Evolutionary conservation across 306 rosid genomes (phyloP).

Genomic region (Cucurbita maxima): DNA sequence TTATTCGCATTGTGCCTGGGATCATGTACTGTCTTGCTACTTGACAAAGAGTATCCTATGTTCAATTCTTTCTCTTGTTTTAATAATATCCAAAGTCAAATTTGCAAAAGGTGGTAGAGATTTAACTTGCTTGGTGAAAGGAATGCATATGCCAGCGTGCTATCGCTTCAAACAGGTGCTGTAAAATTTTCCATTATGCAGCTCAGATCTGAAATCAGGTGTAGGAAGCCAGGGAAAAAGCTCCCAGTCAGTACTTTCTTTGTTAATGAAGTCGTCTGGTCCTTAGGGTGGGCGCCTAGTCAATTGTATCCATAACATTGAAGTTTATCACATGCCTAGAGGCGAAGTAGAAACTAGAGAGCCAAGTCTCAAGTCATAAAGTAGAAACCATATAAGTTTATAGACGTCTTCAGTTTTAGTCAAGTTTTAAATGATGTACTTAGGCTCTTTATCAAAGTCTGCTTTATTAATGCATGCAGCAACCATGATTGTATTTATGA

Average conservation of each 20-base stretch:
- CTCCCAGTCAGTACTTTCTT: too few relatives aligned
- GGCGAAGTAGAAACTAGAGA: neutral
- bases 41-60: neutral
- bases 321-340: neutral
- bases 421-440: neutral
- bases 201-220: neutral
- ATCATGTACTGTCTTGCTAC: slow-evolving; percentile 1
- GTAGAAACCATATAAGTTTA: neutral
- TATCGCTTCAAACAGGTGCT: neutral
- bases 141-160: neutral
- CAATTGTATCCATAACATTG: too few relatives aligned
- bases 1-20: neutral
- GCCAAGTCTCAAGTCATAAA: neutral
- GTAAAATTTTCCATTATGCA: neutral
- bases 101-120: slow-evolving; percentile 23
- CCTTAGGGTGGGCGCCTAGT: too few relatives aligned
- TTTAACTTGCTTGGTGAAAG: neutral
- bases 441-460: neutral
- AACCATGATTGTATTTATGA: neutral
- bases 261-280: too few relatives aligned
- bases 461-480: neutral
- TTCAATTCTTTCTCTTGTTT: slow-evolving; percentile 6
- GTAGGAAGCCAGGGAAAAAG: neutral
- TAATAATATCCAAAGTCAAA: slow-evolving; percentile 60
- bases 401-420: neutral